These are phyloP conservation scores for Capsicum pubescens DNA, from an alignment of 257 asterid species.

Conservation along the genomic window DNA sequence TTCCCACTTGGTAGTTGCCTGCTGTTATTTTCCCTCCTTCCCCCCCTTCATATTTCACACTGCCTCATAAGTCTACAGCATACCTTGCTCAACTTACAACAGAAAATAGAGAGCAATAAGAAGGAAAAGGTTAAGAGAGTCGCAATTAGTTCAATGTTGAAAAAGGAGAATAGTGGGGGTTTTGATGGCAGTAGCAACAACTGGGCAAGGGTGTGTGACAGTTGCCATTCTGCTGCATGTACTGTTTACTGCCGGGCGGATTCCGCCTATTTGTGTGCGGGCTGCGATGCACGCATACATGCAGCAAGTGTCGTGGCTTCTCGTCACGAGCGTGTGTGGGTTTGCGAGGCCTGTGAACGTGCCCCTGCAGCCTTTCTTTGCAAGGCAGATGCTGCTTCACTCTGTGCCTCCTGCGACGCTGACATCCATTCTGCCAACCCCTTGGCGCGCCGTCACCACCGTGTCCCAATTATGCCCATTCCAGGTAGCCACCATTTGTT, in stretches of 20 bases:
- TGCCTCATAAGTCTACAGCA: conserved; percentile 3
- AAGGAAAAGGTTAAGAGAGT: background rate
- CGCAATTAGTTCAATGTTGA: conserved; percentile 37
- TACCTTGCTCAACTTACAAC: conserved; percentile 3
- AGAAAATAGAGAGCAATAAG: conserved; percentile 4
- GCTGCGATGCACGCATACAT: conserved; percentile 64
- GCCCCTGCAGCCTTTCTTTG: conserved; percentile 75
- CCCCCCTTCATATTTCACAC: background rate
- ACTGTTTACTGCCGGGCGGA: conserved; percentile 66
- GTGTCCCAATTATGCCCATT: conserved; percentile 61
- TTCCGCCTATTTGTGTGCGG: conserved; percentile 58
- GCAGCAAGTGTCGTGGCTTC: conserved; percentile 40
- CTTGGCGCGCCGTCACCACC: conserved; percentile 85
- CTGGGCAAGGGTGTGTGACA: conserved; percentile 62
- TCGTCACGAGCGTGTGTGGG: conserved; percentile 59
- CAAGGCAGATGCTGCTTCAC: conserved; percentile 85
- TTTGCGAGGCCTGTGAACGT: conserved; percentile 66
- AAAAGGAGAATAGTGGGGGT: conserved; percentile 36
- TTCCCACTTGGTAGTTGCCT: conserved; percentile 29
- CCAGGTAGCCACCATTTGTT: conserved; percentile 26
- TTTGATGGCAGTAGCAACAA: conserved; percentile 26
- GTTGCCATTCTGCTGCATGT: conserved; percentile 56
- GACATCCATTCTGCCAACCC: conserved; percentile 88
- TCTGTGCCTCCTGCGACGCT: conserved; percentile 72
- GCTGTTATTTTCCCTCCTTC: background rate